Percentiles rank a stretch among this genome's conserved stretches.
Evolutionary conservation across 805 yeast species (phyloP).

Genomic region (Saccharomycopsis babjevae): DNA sequence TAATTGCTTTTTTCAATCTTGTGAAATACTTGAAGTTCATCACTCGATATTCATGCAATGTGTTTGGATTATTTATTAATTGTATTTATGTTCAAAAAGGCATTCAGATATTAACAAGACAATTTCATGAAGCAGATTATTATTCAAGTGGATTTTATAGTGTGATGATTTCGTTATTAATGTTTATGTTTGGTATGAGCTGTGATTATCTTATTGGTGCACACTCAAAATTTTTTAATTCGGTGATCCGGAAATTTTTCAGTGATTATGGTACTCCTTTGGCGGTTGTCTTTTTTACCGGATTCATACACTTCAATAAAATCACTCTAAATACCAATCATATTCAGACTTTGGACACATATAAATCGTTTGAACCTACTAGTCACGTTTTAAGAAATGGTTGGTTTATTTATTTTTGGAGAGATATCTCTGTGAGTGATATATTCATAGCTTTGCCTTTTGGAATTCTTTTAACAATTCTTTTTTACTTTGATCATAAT

Average conservation of each 20-base stretch:
- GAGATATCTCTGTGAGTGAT: constrained; percentile 53
- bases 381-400: constrained; percentile 39
- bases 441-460: constrained; percentile 89
- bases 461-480: constrained; percentile 71
- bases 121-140: constrained; percentile 39
- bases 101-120: constrained; percentile 65
- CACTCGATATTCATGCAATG: constrained; percentile 79
- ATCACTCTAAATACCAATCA: constrained; percentile 27
- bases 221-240: constrained; percentile 50
- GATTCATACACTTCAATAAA: constrained; percentile 70
- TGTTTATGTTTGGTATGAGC: constrained; percentile 64
- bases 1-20: constrained; percentile 59
- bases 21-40: constrained; percentile 61
- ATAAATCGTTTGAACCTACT: constrained; percentile 71
- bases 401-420: constrained; percentile 76
- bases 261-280: constrained; percentile 82
- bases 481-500: constrained; percentile 92
- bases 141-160: constrained; percentile 58
- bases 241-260: constrained; percentile 53
- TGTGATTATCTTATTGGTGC: neutral
- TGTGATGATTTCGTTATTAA: constrained; percentile 60
- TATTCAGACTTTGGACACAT: constrained; percentile 57
- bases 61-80: constrained; percentile 86
- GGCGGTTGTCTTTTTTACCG: constrained; percentile 81
- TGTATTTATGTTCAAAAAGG: constrained; percentile 86